These are phyloP conservation scores for Trametes maxima DNA, from an alignment of 768 basidiomycete genomes.

Conservation along the genomic window DNA sequence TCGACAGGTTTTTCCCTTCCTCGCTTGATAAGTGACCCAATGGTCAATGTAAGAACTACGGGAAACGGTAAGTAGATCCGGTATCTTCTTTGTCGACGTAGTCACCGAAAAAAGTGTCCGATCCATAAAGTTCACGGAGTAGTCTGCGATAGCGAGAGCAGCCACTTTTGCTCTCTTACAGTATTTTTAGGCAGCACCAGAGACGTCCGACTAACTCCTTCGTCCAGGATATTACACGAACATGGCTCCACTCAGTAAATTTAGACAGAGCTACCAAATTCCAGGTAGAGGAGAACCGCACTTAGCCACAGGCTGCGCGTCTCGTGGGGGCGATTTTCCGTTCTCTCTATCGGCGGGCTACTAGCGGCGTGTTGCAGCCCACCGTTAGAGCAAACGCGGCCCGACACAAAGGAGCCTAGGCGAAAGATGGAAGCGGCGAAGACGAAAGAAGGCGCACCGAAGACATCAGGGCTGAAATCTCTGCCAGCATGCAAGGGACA, in stretches of 20 bases:
- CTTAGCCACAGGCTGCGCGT: neutral
- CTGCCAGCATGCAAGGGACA: neutral
- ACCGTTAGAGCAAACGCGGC: neutral
- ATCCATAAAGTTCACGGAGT: too few relatives aligned
- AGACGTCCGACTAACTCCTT: too few relatives aligned
- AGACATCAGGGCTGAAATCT: neutral
- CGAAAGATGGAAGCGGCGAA: neutral
- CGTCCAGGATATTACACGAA: neutral
- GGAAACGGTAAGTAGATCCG: too few relatives aligned
- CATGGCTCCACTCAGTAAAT: neutral
- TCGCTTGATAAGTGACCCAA: too few relatives aligned
- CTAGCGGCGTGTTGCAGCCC: neutral
- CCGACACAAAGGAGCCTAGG: slow-evolving; percentile 11
- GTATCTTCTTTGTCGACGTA: too few relatives aligned
- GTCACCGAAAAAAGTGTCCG: too few relatives aligned
- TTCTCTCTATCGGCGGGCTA: neutral
- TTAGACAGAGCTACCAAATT: neutral
- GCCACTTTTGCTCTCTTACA: too few relatives aligned
- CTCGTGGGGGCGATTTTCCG: neutral
- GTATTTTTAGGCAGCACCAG: too few relatives aligned
- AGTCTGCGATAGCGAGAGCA: too few relatives aligned
- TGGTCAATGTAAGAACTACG: too few relatives aligned
- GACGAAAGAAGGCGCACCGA: neutral
- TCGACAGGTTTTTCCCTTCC: too few relatives aligned
- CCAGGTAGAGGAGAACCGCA: neutral